phyloP scores from a whole-genome alignment of 192 early-diverging fungal species.

The Pilobolus umbonatus region DNA sequence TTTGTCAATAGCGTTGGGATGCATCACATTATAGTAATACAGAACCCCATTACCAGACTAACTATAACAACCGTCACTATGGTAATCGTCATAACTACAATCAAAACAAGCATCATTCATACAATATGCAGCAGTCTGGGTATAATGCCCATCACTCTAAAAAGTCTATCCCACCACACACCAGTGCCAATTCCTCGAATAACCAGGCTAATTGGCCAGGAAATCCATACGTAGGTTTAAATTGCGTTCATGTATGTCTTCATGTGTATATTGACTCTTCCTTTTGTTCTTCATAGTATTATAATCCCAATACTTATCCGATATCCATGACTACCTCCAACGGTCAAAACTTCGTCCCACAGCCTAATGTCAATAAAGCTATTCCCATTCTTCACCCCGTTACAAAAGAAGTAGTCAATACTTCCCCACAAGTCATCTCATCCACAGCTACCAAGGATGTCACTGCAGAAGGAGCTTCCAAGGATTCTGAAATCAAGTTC shows the following conservation, averaged over 20 bases:
- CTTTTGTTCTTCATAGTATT: conserved; percentile 4
- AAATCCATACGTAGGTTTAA: conserved; percentile 19
- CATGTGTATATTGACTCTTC: neutral
- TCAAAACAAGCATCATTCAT: conserved; percentile 29
- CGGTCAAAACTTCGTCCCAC: conserved; percentile 30
- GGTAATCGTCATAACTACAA: conserved; percentile 24
- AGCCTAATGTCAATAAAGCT: conserved; percentile 39
- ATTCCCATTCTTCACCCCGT: conserved; percentile 76
- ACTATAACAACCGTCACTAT: conserved; percentile 26
- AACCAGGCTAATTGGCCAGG: conserved; percentile 14
- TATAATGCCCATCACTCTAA: conserved; percentile 28
- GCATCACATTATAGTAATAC: conserved; percentile 30
- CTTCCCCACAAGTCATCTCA: neutral
- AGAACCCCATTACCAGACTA: conserved; percentile 35
- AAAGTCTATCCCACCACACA: conserved; percentile 28
- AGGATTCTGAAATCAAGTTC: conserved; percentile 20
- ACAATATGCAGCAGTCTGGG: conserved; percentile 29
- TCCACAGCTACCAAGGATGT: conserved; percentile 17
- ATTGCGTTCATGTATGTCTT: neutral
- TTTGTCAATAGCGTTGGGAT: conserved; percentile 12
- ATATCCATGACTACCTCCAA: conserved; percentile 5
- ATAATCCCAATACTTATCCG: neutral
- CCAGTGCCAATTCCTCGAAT: conserved; percentile 21
- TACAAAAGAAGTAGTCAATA: conserved; percentile 65
- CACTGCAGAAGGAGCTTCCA: conserved; percentile 22